These are phyloP conservation scores for Cyclanthera cordifolia DNA, from an alignment of 306 rosid species.

Conservation along the genomic window DNA sequence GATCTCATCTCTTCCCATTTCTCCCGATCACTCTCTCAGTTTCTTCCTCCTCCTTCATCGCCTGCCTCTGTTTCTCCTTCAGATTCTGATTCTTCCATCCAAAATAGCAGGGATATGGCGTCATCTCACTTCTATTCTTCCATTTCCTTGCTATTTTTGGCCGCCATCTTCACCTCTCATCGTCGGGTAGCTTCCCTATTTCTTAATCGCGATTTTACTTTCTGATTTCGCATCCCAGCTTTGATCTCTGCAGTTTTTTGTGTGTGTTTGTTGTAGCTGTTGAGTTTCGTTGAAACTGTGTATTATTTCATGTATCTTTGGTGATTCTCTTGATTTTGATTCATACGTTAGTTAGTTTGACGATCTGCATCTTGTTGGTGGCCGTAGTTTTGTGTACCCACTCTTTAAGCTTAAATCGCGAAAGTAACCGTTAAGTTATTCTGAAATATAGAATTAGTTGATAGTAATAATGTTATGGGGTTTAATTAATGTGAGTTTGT, in stretches of 20 bases:
- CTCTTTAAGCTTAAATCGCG: not conserved
- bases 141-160: slow-evolving; percentile 4
- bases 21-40: too few species aligned
- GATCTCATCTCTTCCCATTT: not conserved
- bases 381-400: not conserved
- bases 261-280: not conserved
- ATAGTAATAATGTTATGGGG: not conserved
- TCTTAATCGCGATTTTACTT: not conserved
- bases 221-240: too few species aligned
- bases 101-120: not conserved
- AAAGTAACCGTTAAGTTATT: not conserved
- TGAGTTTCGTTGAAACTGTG: not conserved
- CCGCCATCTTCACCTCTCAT: not conserved
- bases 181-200: not conserved
- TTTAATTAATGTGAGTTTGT: too few species aligned
- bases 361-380: not conserved
- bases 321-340: not conserved
- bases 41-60: not conserved
- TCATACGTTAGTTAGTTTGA: not conserved
- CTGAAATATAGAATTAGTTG: not conserved
- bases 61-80: not conserved
- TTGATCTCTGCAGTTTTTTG: too few species aligned
- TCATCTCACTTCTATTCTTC: not conserved
- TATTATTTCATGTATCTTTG: not conserved
- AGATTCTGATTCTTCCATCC: not conserved